Evolutionary conservation across 225 moss, liverwort and hornwort genomes (phyloP).

Genomic region (Pleurozium schreberi): DNA sequence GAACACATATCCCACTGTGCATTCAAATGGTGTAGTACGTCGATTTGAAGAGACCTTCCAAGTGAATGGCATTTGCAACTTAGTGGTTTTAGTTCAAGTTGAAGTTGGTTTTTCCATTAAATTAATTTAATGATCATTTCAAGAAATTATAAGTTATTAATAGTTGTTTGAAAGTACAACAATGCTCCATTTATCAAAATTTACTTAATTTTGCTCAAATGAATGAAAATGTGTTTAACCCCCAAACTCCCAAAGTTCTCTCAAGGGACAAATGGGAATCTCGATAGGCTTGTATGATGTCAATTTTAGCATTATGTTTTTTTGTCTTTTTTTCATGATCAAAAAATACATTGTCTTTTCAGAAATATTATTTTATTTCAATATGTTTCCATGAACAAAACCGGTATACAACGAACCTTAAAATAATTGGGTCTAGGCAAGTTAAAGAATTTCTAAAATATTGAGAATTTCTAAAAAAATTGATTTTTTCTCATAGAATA

Average conservation of each 20-base stretch:
- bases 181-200: not conserved
- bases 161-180: not conserved
- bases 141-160: not conserved
- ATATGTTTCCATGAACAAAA: not conserved
- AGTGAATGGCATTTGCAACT: not conserved
- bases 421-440: too few relatives aligned
- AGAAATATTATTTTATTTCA: not conserved
- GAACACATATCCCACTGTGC: accelerated
- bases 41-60: not conserved
- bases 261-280: too few relatives aligned
- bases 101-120: accelerated
- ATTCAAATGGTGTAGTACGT: not conserved
- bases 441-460: too few relatives aligned
- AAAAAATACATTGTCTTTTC: not conserved
- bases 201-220: not conserved
- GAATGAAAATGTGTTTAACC: not conserved
- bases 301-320: too few relatives aligned
- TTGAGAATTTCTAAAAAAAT: too few relatives aligned
- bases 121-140: not conserved
- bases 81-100: not conserved
- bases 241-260: not conserved
- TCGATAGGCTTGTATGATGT: not conserved
- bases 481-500: too few relatives aligned
- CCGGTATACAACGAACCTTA: too few relatives aligned
- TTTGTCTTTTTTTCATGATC: too few relatives aligned